Conservation (phyloP, 1,139 yeast species). For the Yamadazyma diddensiae region DNA sequence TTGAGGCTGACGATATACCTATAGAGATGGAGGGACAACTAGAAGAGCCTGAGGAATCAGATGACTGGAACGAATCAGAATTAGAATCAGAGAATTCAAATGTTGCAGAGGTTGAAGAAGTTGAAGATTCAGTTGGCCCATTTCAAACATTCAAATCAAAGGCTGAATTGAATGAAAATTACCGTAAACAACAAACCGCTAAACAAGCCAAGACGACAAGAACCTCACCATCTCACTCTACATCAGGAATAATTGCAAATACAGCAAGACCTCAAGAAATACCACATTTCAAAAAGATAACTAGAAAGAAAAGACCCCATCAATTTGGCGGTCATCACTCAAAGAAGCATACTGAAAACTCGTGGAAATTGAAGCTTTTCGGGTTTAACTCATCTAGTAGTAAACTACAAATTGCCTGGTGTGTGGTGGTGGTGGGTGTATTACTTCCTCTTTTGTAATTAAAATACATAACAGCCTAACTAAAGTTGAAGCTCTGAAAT, state of each 20-base stretch:
- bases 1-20: no score
- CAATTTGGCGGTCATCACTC: conserved; percentile 1
- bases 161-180: conserved; percentile 11
- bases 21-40: no score
- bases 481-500: no score
- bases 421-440: not conserved
- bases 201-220: not conserved
- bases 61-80: no score
- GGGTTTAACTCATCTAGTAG: conserved; percentile 6
- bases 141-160: conserved; percentile 15
- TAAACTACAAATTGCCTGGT: conserved; percentile 6
- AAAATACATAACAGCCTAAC: no score
- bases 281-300: not conserved
- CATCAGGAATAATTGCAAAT: not conserved
- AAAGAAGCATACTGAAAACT: not conserved
- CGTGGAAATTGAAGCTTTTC: conserved; percentile 5
- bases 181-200: conserved; percentile 10
- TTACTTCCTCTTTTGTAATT: not conserved
- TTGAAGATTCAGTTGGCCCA: no score
- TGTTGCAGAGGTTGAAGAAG: no score
- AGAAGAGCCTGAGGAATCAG: no score
- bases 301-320: conserved; percentile 2
- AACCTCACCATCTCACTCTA: not conserved
- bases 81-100: no score
- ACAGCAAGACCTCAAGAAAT: not conserved